A percentile compares a stretch with the other conserved stretches of the same genome.
Conservation (phyloP, 805 yeast genomes). For the Suhomyces pyralidae region DNA sequence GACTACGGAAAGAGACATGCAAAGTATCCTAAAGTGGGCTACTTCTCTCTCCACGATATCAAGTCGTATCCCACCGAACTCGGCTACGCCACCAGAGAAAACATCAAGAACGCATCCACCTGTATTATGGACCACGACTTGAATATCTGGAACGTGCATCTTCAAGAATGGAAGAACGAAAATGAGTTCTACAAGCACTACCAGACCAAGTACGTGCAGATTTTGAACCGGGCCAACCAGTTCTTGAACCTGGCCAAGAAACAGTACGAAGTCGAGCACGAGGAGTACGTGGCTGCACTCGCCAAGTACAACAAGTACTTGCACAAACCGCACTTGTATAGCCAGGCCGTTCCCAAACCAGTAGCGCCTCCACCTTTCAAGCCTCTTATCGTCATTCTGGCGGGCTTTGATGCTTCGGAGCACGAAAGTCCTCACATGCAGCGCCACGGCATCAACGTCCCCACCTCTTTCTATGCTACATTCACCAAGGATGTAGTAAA, state of each 20-base stretch:
- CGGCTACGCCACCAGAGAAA: slow-evolving; percentile 70
- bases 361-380: slow-evolving; percentile 37
- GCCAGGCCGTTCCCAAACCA: slow-evolving; percentile 27
- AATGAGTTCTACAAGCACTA: slow-evolving; percentile 66
- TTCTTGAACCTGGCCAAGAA: slow-evolving; percentile 51
- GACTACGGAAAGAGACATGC: slow-evolving; percentile 48
- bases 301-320: slow-evolving; percentile 31
- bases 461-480: slow-evolving; percentile 70
- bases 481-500: slow-evolving; percentile 73
- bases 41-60: slow-evolving; percentile 80
- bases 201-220: slow-evolving; percentile 54
- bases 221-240: slow-evolving; percentile 65
- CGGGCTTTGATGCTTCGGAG: slow-evolving; percentile 88
- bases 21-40: slow-evolving; percentile 64
- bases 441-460: slow-evolving; percentile 76
- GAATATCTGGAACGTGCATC: slow-evolving; percentile 81
- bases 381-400: slow-evolving; percentile 66
- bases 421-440: slow-evolving; percentile 83
- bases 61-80: slow-evolving; percentile 82
- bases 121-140: slow-evolving; percentile 76
- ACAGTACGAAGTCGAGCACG: slow-evolving; percentile 38
- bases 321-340: slow-evolving; percentile 29
- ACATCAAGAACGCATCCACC: slow-evolving; percentile 71
- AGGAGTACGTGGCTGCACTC: slow-evolving; percentile 22
- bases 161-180: slow-evolving; percentile 59